Conservation (phyloP, 495 filamentous ascomycete genomes). For the Opeltia flavorubescens region DNA sequence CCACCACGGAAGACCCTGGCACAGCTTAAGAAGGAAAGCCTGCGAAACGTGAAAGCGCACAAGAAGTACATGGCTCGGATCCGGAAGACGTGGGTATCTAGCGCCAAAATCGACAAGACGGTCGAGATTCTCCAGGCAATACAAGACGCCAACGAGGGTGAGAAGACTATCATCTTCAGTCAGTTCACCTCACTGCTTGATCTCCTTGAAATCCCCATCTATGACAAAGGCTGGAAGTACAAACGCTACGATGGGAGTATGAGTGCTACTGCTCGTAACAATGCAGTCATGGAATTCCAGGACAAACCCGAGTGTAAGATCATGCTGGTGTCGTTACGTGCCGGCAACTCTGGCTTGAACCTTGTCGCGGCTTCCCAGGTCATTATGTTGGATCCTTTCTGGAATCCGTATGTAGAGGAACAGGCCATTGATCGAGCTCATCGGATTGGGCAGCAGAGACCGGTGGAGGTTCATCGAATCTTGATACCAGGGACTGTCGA, state of each 20-base stretch:
- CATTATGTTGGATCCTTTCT: slow-evolving; percentile 89
- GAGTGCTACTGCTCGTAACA: slow-evolving; percentile 51
- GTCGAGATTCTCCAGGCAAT: slow-evolving; percentile 50
- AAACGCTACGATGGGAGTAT: slow-evolving; percentile 82
- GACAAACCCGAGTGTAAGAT: slow-evolving; percentile 50
- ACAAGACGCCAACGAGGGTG: slow-evolving; percentile 21
- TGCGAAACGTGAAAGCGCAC: slow-evolving; percentile 45
- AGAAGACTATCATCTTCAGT: slow-evolving; percentile 89
- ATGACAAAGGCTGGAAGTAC: slow-evolving; percentile 45
- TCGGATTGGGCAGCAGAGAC: slow-evolving; percentile 66
- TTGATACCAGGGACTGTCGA: slow-evolving; percentile 71
- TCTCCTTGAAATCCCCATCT: slow-evolving; percentile 78
- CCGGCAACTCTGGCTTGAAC: slow-evolving; percentile 85
- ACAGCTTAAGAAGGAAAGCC: slow-evolving; percentile 49
- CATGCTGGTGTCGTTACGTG: slow-evolving; percentile 80
- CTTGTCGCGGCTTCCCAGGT: slow-evolving; percentile 76
- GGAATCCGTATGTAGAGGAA: slow-evolving; percentile 92
- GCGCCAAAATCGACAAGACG: slow-evolving; percentile 66
- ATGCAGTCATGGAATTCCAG: slow-evolving; percentile 59
- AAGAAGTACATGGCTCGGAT: slow-evolving; percentile 51
- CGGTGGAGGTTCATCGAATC: slow-evolving; percentile 70
- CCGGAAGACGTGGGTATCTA: slow-evolving; percentile 52
- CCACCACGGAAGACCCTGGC: slow-evolving; percentile 38
- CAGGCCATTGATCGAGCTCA: slow-evolving; percentile 91
- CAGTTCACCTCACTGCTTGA: slow-evolving; percentile 88